Percentiles rank a stretch among this genome's conserved stretches.
phyloP scores from a whole-genome alignment of 2,329 filamentous ascomycete genomes.

The Cladophialophora yegresii region DNA sequence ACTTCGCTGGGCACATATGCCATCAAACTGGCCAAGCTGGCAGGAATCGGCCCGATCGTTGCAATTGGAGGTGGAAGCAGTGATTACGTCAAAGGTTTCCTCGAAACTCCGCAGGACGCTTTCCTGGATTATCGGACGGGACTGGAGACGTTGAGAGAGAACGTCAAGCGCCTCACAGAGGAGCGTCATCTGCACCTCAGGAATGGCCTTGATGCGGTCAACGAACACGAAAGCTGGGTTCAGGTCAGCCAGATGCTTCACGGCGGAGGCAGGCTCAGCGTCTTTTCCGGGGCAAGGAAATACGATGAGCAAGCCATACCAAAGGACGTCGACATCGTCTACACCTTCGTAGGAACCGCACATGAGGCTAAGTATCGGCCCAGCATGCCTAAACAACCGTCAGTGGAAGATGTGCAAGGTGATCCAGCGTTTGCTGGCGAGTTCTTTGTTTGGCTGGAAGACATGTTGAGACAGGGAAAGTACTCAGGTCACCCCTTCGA shows the following conservation, averaged over 20 bases:
- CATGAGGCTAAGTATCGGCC: slow-evolving; percentile 35
- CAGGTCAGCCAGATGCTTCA: slow-evolving; percentile 52
- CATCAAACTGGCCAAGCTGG: slow-evolving; percentile 57
- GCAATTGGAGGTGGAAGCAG: slow-evolving; percentile 60
- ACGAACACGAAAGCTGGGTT: slow-evolving; percentile 52
- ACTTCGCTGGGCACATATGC: slow-evolving; percentile 61
- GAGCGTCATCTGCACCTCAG: slow-evolving; percentile 21
- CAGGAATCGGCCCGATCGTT: slow-evolving; percentile 64
- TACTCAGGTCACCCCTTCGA: slow-evolving; percentile 55
- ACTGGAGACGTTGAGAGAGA: slow-evolving; percentile 44
- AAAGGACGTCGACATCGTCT: slow-evolving; percentile 38
- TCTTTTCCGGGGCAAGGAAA: slow-evolving; percentile 49
- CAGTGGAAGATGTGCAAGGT: slow-evolving; percentile 36
- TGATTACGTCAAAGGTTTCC: slow-evolving; percentile 50
- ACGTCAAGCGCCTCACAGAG: slow-evolving; percentile 44
- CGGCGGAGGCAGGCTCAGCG: slow-evolving; percentile 43
- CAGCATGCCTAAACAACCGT: slow-evolving; percentile 30
- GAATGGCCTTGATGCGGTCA: slow-evolving; percentile 60
- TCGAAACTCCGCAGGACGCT: slow-evolving; percentile 56
- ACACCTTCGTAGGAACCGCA: slow-evolving; percentile 44
- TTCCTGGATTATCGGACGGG: slow-evolving; percentile 63
- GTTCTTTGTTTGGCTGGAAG: slow-evolving; percentile 48
- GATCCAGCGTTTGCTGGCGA: slow-evolving; percentile 49
- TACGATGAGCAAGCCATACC: slow-evolving; percentile 44
- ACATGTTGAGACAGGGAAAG: slow-evolving; percentile 51